Conservation (phyloP, 1,284 basidiomycete genomes). For the Malassezia restricta region DNA sequence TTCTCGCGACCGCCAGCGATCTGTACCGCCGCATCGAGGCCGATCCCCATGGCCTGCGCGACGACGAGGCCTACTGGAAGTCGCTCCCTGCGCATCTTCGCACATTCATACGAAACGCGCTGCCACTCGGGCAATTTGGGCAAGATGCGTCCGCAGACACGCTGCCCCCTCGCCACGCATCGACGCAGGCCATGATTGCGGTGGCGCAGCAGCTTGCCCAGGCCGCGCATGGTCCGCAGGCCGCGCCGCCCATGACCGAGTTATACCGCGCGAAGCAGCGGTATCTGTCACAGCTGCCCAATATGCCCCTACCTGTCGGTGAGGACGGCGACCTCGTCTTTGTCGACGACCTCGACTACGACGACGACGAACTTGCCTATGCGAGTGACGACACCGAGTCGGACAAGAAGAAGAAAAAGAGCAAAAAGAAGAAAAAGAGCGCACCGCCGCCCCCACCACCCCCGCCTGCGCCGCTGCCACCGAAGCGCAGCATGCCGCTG, state of each 20-base stretch:
- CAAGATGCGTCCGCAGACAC: conserved; percentile 39
- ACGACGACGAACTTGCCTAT: conserved; percentile 27
- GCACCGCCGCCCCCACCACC: conserved; percentile 20
- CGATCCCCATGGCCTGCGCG: conserved; percentile 41
- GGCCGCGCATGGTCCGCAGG: conserved; percentile 39
- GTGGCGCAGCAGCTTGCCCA: conserved; percentile 45
- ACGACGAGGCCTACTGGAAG: conserved; percentile 55
- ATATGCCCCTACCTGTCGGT: not conserved
- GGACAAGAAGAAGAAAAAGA: conserved; percentile 17
- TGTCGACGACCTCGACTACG: conserved; percentile 40
- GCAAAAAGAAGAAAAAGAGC: conserved; percentile 52
- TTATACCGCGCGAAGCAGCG: conserved; percentile 1
- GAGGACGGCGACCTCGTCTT: conserved; percentile 20
- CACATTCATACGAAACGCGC: conserved; percentile 53
- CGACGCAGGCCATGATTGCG: conserved; percentile 45
- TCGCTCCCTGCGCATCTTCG: conserved; percentile 52
- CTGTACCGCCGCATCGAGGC: conserved; percentile 43
- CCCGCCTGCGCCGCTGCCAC: conserved; percentile 1
- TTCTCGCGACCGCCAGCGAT: conserved; percentile 41
- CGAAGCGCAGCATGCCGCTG: conserved; percentile 38
- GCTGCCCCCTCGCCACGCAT: conserved; percentile 25
- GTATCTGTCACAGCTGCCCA: conserved; percentile 21
- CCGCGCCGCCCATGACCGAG: conserved; percentile 7
- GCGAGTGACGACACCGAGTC: conserved; percentile 27
- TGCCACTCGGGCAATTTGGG: conserved; percentile 48